phyloP scores from a whole-genome alignment of 2,329 filamentous ascomycete genomes.

The Exutisphaerella laricina region DNA sequence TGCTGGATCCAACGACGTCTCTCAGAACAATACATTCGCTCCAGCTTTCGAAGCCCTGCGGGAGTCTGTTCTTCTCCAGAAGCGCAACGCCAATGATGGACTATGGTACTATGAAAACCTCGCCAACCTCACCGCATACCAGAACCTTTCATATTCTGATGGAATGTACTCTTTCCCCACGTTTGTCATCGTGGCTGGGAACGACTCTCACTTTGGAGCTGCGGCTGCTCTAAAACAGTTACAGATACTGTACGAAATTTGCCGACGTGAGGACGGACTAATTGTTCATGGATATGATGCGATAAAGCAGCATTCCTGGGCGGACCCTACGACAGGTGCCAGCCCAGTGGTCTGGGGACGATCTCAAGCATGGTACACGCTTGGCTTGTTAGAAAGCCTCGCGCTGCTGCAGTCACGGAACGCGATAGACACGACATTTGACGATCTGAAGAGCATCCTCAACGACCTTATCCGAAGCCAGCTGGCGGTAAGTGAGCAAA shows the following conservation, averaged over 20 bases:
- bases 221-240: constrained; percentile 38
- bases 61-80: constrained; percentile 28
- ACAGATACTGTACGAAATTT: constrained; percentile 43
- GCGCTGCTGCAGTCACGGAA: constrained; percentile 35
- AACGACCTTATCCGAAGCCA: constrained; percentile 38
- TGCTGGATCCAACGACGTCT: constrained; percentile 22
- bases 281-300: constrained; percentile 54
- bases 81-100: constrained; percentile 28
- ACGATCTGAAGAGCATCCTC: constrained; percentile 32
- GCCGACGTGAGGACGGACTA: constrained; percentile 39
- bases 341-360: constrained; percentile 52
- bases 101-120: constrained; percentile 34
- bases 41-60: constrained; percentile 20
- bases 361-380: constrained; percentile 51
- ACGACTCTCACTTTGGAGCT: constrained; percentile 16
- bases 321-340: constrained; percentile 46
- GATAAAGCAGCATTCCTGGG: constrained; percentile 47
- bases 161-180: constrained; percentile 49
- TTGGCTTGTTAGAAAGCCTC: constrained; percentile 48
- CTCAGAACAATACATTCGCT: constrained; percentile 14
- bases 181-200: constrained; percentile 33
- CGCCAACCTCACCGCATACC: constrained; percentile 35
- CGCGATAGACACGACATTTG: constrained; percentile 29
- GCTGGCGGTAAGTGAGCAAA: constrained; percentile 36
- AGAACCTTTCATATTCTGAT: constrained; percentile 50